Conservation (phyloP, 2,329 filamentous ascomycete species). For the Xylariaceae sp. region DNA sequence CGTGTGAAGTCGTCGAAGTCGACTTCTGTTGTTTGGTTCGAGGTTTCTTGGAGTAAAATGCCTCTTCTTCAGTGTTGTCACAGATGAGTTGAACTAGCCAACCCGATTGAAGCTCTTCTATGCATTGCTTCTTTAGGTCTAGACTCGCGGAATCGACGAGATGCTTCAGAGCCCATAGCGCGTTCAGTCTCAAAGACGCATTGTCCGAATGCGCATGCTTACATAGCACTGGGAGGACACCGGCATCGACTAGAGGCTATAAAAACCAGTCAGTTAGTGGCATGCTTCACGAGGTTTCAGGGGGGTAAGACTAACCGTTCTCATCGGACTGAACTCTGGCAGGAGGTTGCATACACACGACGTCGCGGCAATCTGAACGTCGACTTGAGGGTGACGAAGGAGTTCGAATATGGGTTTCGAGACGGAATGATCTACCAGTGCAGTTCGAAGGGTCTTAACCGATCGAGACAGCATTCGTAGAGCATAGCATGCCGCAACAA, state of each 20-base stretch:
- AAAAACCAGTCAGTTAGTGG: slow-evolving; percentile 10
- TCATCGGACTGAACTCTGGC: slow-evolving; percentile 85
- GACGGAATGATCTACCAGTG: slow-evolving; percentile 79
- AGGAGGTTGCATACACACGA: slow-evolving; percentile 80
- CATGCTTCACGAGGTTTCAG: slow-evolving; percentile 19
- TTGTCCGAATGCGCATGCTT: slow-evolving; percentile 78
- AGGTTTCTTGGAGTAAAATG: slow-evolving; percentile 37
- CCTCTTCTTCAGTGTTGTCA: slow-evolving; percentile 52
- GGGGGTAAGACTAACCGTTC: slow-evolving; percentile 57
- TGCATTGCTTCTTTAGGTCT: slow-evolving; percentile 67
- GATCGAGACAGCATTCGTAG: slow-evolving; percentile 79
- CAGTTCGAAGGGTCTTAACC: slow-evolving; percentile 76
- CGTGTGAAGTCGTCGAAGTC: slow-evolving; percentile 31
- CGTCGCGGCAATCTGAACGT: slow-evolving; percentile 82
- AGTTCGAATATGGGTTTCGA: slow-evolving; percentile 71
- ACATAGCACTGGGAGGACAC: slow-evolving; percentile 72
- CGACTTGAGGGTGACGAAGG: slow-evolving; percentile 66
- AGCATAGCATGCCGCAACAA: slow-evolving; percentile 80
- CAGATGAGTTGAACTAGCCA: slow-evolving; percentile 79
- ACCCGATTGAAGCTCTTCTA: slow-evolving; percentile 69
- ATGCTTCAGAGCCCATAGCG: slow-evolving; percentile 91
- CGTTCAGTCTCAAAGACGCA: slow-evolving; percentile 73
- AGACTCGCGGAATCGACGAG: slow-evolving; percentile 68
- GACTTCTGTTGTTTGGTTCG: slow-evolving; percentile 28
- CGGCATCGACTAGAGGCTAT: slow-evolving; percentile 66